These are phyloP conservation scores for Vicia villosa DNA, from an alignment of 306 rosid genomes.

Conservation along the genomic window DNA sequence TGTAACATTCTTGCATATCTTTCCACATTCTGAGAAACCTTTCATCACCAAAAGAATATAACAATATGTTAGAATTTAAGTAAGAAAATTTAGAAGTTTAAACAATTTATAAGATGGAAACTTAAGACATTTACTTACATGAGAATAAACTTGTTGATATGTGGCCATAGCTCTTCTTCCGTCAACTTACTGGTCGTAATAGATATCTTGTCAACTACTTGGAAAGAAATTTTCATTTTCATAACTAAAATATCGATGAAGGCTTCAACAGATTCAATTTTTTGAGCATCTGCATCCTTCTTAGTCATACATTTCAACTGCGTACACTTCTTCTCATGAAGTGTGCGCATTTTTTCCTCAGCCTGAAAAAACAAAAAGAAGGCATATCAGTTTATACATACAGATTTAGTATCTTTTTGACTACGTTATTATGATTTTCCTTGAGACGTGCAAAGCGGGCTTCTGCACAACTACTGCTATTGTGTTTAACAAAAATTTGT, in stretches of 20 bases:
- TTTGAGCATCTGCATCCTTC: constrained; percentile 45
- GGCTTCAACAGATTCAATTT: constrained; percentile 49
- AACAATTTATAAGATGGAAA: neutral
- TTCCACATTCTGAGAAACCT: constrained; percentile 82
- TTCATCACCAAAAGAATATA: constrained; percentile 18
- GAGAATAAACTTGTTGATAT: constrained; percentile 58
- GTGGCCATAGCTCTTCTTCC: constrained; percentile 80
- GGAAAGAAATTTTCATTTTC: constrained; percentile 76
- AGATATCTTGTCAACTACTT: constrained; percentile 76
- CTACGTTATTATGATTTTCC: too few relatives aligned
- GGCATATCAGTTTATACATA: too few relatives aligned
- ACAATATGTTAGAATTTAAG: constrained; percentile 17
- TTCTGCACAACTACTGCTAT: too few relatives aligned
- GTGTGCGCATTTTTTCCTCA: constrained; percentile 71
- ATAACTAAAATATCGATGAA: constrained; percentile 47
- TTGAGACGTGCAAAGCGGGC: too few relatives aligned
- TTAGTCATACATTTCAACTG: constrained; percentile 57
- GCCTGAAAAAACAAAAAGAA: constrained; percentile 40
- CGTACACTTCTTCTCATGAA: constrained; percentile 64
- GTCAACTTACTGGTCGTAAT: constrained; percentile 63
- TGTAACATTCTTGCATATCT: constrained; percentile 74
- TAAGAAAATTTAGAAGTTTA: too few relatives aligned
- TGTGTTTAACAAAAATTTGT: too few relatives aligned
- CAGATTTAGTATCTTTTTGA: too few relatives aligned
- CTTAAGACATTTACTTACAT: constrained; percentile 58